Conservation (phyloP, 306 rosid genomes). For the Abrus pulchellus region DNA sequence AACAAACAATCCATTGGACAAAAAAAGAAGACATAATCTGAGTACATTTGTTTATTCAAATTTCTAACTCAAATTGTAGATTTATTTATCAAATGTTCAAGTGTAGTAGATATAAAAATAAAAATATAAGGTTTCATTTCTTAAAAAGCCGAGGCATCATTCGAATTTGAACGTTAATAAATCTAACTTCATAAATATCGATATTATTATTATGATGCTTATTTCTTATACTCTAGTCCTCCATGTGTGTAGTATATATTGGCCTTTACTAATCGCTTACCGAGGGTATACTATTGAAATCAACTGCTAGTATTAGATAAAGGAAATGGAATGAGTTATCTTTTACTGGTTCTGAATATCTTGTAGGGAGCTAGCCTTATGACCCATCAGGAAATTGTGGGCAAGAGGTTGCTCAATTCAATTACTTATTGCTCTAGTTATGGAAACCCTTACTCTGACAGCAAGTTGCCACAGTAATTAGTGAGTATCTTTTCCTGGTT, state of each 20-base stretch:
- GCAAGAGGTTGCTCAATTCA: conserved; percentile 8
- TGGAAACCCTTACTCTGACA: conserved; percentile 1
- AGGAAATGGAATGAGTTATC: not conserved
- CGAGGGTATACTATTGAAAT: conserved; percentile 26
- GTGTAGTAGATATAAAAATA: not conserved
- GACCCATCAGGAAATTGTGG: conserved; percentile 31
- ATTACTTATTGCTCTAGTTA: not conserved
- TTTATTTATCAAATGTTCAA: not conserved
- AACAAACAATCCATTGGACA: not conserved
- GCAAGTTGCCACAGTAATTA: conserved; percentile 11
- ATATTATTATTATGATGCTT: conserved; percentile 12
- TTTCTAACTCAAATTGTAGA: conserved; percentile 6
- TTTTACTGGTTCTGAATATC: conserved; percentile 24
- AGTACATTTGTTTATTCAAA: conserved; percentile 10
- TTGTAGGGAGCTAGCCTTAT: conserved; percentile 13
- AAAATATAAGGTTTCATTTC: not conserved
- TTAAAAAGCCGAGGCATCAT: not conserved
- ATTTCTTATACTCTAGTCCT: conserved; percentile 18
- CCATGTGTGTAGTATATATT: conserved; percentile 33
- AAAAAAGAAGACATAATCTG: not conserved
- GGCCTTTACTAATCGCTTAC: conserved; percentile 29
- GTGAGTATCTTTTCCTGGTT: conserved; percentile 10
- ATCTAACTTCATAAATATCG: not conserved
- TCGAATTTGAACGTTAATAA: conserved; percentile 19
- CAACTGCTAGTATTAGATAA: conserved; percentile 31